phyloP scores from a whole-genome alignment of 345 rosid species.

The Rhodamnia rubescens region DNA sequence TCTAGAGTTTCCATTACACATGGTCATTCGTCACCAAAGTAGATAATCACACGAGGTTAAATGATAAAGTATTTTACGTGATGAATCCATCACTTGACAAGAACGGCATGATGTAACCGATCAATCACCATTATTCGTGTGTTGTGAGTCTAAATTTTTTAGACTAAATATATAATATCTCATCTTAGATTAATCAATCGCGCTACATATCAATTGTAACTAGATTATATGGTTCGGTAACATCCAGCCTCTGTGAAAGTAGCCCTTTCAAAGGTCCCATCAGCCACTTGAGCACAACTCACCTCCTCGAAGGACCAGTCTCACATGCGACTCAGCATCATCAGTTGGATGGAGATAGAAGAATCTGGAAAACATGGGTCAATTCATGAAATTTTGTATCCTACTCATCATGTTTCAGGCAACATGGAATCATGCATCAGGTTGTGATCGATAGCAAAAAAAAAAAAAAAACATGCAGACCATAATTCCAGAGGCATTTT shows the following conservation, averaged over 20 bases:
- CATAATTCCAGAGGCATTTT: neutral
- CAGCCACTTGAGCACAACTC: neutral
- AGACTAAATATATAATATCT: neutral
- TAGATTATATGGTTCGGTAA: neutral
- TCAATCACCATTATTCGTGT: fast-evolving
- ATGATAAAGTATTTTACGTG: neutral
- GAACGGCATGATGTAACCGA: fast-evolving
- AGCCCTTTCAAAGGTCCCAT: neutral
- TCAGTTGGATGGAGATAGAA: neutral
- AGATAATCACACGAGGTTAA: neutral
- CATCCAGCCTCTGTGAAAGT: neutral
- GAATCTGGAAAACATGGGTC: neutral
- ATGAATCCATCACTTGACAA: fast-evolving
- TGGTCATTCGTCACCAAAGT: no score
- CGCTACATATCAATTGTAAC: neutral
- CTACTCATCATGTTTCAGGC: neutral
- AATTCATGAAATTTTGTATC: neutral
- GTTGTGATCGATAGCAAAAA: neutral
- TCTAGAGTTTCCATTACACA: neutral
- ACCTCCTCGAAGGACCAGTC: neutral
- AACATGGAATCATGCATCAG: neutral
- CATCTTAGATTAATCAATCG: neutral
- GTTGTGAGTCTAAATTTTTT: neutral
- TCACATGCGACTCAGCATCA: neutral
- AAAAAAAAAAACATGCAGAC: neutral